These are phyloP conservation scores for Mrakia hoshinonis DNA, from an alignment of 768 basidiomycete genomes.

Conservation along the genomic window DNA sequence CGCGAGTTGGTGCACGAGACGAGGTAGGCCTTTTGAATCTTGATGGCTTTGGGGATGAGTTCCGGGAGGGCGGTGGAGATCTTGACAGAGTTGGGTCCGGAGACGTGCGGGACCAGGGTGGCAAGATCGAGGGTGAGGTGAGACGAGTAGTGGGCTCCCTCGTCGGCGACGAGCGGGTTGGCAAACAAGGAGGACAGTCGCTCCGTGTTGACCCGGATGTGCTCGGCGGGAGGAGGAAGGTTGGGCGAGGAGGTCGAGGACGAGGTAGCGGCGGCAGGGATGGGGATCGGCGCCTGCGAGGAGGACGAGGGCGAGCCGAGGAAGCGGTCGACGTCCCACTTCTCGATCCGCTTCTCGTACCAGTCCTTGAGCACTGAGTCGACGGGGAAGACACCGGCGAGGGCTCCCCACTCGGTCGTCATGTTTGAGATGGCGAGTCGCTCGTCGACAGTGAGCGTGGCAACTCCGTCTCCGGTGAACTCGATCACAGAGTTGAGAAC, in stretches of 20 bases:
- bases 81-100: conserved; percentile 97
- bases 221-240: neutral
- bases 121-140: conserved; percentile 87
- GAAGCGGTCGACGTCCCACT: conserved; percentile 41
- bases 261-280: conserved; percentile 32
- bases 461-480: conserved; percentile 81
- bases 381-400: conserved; percentile 89
- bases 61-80: conserved; percentile 79
- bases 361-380: conserved; percentile 72
- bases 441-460: conserved; percentile 73
- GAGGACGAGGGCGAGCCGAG: neutral
- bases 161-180: conserved; percentile 54
- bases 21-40: conserved; percentile 94
- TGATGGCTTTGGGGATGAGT: conserved; percentile 61
- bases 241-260: conserved; percentile 4
- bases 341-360: conserved; percentile 69
- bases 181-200: conserved; percentile 60
- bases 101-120: conserved; percentile 87
- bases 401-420: conserved; percentile 99
- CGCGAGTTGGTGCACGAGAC: conserved; percentile 97
- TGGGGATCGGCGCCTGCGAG: conserved; percentile 39
- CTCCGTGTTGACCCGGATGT: conserved; percentile 72
- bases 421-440: conserved; percentile 96
- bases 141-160: conserved; percentile 68
- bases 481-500: conserved; percentile 95